A percentile compares a stretch with the other conserved stretches of the same genome.
phyloP scores from a whole-genome alignment of 1,284 basidiomycete genomes.

The Termitomyces sp. region DNA sequence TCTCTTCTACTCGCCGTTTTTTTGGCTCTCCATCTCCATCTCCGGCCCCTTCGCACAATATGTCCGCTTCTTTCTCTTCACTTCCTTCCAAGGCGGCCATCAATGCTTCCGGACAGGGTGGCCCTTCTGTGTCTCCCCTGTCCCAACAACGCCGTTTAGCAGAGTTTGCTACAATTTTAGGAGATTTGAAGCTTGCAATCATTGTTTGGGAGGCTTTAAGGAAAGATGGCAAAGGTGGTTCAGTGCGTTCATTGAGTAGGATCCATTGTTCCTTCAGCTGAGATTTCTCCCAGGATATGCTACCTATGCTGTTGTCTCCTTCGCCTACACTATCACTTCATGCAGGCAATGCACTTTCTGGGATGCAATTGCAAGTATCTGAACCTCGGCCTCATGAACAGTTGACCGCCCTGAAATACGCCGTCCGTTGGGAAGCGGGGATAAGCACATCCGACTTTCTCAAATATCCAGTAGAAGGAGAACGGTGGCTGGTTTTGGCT shows the following conservation, averaged over 20 bases:
- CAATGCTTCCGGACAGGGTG: constrained; percentile 16
- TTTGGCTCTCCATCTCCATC: constrained; percentile 67
- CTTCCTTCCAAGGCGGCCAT: constrained; percentile 39
- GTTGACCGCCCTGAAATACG: constrained; percentile 56
- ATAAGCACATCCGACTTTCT: constrained; percentile 56
- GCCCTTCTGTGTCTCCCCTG: constrained; percentile 33
- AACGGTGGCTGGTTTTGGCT: constrained; percentile 77
- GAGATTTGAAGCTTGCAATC: constrained; percentile 84
- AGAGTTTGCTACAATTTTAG: constrained; percentile 91
- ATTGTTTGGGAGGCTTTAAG: constrained; percentile 83
- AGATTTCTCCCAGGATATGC: constrained; percentile 50
- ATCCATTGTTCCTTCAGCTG: constrained; percentile 1
- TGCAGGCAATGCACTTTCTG: constrained; percentile 53
- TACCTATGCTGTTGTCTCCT: constrained; percentile 65
- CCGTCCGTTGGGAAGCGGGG: constrained; percentile 70
- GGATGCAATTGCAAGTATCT: constrained; percentile 32
- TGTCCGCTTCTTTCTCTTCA: constrained; percentile 40
- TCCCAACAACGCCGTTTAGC: constrained; percentile 83
- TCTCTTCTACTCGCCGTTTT: constrained; percentile 86
- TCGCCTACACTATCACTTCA: constrained; percentile 56
- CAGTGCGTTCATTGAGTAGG: constrained; percentile 40
- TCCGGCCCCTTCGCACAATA: constrained; percentile 36
- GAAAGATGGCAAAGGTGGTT: constrained; percentile 76
- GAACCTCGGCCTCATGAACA: constrained; percentile 60
- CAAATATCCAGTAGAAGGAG: constrained; percentile 56